phyloP scores from a whole-genome alignment of 352 stramenopile species.

The Halophytophthora polymorphica region DNA sequence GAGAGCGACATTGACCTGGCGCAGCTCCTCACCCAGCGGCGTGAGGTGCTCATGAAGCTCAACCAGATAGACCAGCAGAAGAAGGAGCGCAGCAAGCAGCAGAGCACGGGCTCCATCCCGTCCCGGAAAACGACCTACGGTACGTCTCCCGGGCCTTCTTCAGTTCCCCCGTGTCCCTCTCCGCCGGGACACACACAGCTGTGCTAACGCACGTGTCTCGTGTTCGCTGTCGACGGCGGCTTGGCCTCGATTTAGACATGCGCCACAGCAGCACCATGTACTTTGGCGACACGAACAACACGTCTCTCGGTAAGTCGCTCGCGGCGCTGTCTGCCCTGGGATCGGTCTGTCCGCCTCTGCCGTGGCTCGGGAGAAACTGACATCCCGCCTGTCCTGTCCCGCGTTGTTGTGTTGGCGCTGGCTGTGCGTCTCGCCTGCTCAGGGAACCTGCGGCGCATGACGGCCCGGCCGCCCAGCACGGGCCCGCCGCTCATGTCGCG shows the following conservation, averaged over 20 bases:
- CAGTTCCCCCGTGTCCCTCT: neutral
- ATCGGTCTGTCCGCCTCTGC: too few relatives aligned
- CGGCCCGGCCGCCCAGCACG: constrained; percentile 32
- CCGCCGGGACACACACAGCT: neutral
- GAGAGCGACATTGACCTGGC: constrained; percentile 84
- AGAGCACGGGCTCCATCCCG: constrained; percentile 17
- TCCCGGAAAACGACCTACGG: constrained; percentile 41
- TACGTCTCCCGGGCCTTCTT: constrained; percentile 22
- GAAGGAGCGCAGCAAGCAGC: constrained; percentile 45
- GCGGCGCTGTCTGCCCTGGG: too few relatives aligned
- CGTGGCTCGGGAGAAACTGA: too few relatives aligned
- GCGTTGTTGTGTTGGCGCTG: too few relatives aligned
- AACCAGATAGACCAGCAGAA: constrained; percentile 45
- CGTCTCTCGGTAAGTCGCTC: constrained; percentile 2
- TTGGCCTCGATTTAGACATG: constrained; percentile 12
- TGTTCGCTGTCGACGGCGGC: neutral
- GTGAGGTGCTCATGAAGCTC: constrained; percentile 75
- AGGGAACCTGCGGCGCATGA: constrained; percentile 67
- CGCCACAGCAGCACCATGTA: constrained; percentile 35
- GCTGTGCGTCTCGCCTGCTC: neutral
- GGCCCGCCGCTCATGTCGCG: constrained; percentile 45
- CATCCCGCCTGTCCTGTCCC: too few relatives aligned
- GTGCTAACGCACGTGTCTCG: neutral
- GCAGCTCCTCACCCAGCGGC: constrained; percentile 62
- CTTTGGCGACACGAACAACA: constrained; percentile 26